phyloP scores from a whole-genome alignment of 257 asterid genomes.

The Solanum ahanhuiri region DNA sequence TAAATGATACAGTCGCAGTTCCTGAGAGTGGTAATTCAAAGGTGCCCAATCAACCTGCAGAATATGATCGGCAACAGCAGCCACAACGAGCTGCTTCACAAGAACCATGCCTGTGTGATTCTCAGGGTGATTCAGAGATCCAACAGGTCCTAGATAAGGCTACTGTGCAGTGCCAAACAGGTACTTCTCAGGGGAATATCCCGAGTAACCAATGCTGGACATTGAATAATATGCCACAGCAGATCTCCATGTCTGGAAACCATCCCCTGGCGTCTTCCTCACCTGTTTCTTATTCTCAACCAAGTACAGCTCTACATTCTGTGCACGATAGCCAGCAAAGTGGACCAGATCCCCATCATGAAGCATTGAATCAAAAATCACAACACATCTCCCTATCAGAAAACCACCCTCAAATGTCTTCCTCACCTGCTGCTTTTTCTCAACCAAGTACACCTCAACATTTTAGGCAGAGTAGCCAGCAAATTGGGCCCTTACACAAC shows the following conservation, averaged over 20 bases:
- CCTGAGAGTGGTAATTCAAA: slow-evolving; percentile 13
- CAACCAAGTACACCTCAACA: slow-evolving; percentile 8
- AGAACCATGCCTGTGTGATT: slow-evolving; percentile 1
- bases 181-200: slow-evolving; percentile 13
- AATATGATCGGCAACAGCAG: slow-evolving; percentile 10
- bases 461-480: slow-evolving; percentile 6
- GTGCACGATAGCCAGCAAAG: slow-evolving; percentile 16
- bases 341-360: not conserved
- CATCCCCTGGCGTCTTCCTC: slow-evolving; percentile 15
- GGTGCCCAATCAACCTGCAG: slow-evolving; percentile 7
- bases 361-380: not conserved
- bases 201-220: slow-evolving; percentile 10
- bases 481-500: slow-evolving; percentile 3
- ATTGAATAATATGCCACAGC: slow-evolving; percentile 9
- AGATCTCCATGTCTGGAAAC: slow-evolving; percentile 4
- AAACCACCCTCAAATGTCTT: slow-evolving; percentile 9
- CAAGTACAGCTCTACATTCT: slow-evolving; percentile 11
- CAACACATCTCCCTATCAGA: slow-evolving; percentile 1
- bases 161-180: slow-evolving; percentile 7
- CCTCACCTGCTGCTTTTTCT: slow-evolving; percentile 10
- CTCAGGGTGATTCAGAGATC: slow-evolving; percentile 11
- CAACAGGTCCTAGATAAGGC: not conserved
- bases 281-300: slow-evolving; percentile 25
- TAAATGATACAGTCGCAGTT: slow-evolving; percentile 13
- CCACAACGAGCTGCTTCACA: slow-evolving; percentile 1